Conservation (phyloP, 2,329 filamentous ascomycete species). For the Penicillium sclerotiorum region DNA sequence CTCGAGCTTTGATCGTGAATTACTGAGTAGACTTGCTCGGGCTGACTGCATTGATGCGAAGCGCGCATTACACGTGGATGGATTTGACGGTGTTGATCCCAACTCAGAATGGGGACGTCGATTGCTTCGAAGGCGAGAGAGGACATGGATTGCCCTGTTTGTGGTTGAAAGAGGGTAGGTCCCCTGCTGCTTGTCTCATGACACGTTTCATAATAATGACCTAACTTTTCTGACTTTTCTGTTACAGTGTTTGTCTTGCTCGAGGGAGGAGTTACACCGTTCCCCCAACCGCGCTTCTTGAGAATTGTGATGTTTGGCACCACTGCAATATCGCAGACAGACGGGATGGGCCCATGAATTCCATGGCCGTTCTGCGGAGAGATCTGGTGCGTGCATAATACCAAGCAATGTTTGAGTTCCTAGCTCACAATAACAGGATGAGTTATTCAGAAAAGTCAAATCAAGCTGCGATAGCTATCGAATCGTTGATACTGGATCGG, state of each 20-base stretch:
- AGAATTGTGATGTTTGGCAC: slow-evolving; percentile 71
- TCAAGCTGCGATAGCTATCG: slow-evolving; percentile 44
- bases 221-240: neutral
- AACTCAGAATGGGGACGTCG: slow-evolving; percentile 62
- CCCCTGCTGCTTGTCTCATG: neutral
- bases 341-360: slow-evolving; percentile 71
- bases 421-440: slow-evolving; percentile 29
- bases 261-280: slow-evolving; percentile 70
- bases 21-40: slow-evolving; percentile 56
- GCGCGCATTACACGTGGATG: slow-evolving; percentile 67
- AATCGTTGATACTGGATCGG: slow-evolving; percentile 32
- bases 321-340: slow-evolving; percentile 63
- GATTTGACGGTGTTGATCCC: slow-evolving; percentile 65
- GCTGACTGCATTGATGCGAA: slow-evolving; percentile 70
- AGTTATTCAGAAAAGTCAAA: slow-evolving; percentile 32
- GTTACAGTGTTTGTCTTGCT: slow-evolving; percentile 64
- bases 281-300: slow-evolving; percentile 66
- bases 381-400: slow-evolving; percentile 57
- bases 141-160: slow-evolving; percentile 72
- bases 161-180: slow-evolving; percentile 68
- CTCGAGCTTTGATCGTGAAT: slow-evolving; percentile 49
- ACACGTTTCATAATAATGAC: neutral
- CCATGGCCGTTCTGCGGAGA: slow-evolving; percentile 69
- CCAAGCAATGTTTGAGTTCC: neutral
- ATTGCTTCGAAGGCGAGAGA: slow-evolving; percentile 65